phyloP scores from a whole-genome alignment of 805 yeast genomes.

The Pichia rugopelliculosa region DNA sequence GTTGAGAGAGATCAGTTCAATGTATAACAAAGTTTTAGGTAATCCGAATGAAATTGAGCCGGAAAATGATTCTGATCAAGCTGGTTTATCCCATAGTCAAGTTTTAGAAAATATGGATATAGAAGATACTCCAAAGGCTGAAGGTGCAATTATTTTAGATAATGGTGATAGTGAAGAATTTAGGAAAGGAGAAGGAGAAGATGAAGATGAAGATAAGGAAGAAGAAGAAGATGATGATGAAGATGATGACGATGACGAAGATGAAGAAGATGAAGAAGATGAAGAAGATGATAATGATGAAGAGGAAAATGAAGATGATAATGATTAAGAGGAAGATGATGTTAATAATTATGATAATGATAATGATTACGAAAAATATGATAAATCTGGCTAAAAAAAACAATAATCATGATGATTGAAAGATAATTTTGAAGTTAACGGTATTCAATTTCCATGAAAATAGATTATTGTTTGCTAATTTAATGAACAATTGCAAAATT shows the following conservation, averaged over 20 bases:
- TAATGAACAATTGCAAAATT: background rate
- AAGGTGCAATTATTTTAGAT: conserved; percentile 28
- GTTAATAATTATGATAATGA: too few relatives aligned
- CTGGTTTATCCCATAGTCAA: conserved; percentile 10
- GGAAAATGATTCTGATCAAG: conserved; percentile 1
- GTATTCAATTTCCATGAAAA: too few relatives aligned
- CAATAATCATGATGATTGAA: too few relatives aligned
- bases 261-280: background rate
- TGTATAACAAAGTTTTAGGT: conserved; percentile 51
- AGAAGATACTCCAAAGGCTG: conserved; percentile 16
- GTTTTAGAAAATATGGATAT: conserved; percentile 14
- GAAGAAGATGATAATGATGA: background rate
- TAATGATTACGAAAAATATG: too few relatives aligned
- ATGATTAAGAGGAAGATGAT: too few relatives aligned
- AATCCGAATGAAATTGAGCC: conserved; percentile 30
- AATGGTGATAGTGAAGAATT: conserved; percentile 39
- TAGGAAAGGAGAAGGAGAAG: conserved; percentile 21
- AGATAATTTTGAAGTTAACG: too few relatives aligned
- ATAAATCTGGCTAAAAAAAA: too few relatives aligned
- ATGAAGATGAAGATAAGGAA: conserved; percentile 6
- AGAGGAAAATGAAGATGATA: background rate
- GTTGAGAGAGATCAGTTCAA: conserved; percentile 44
- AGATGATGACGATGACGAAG: background rate
- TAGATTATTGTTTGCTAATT: too few relatives aligned
- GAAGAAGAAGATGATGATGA: conserved; percentile 1